Evolutionary conservation across 495 filamentous ascomycete species (phyloP), one percentile per base, ranked within the genome.

Genomic region (Penicillium samsonianum): DNA sequence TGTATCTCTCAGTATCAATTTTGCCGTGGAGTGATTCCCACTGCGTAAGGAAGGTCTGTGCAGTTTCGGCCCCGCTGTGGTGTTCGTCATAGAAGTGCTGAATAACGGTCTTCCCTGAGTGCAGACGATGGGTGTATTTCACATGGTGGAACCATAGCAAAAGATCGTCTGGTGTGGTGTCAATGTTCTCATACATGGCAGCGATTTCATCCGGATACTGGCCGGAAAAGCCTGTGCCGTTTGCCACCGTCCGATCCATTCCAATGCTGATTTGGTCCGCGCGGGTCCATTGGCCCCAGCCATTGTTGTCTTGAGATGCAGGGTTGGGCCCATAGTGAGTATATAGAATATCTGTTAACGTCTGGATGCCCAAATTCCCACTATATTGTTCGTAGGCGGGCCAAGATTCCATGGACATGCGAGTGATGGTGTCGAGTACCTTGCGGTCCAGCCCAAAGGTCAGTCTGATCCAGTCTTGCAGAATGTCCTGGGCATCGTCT

Each of bases 61-160:
- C 87, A 3, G 77, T 80, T 20, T 73, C 79, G 19, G 82, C 80
- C 16, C 87, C 87, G 16, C 59, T 70, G 69, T 90, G 89, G 67
- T 90, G 81, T 28, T 84, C 83, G 60, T 90, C 83, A 64, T 90
- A 90, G 64, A 90, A 88, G 65, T 90, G 84, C 68, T 90, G 87
- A 49, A 90, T 89, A 2, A 90, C 85, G 0, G 85, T 87, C 67
- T 87, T 83, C 8, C 85, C 84, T 6, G 77, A 84, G 41, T 87
- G 73, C 14, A 90, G 80, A 17, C 65, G 69, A 40, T 88, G 81
- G 0, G 84, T 90, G 60, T 87, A 90, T 19, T 78, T 76, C 0
- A 90, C 86, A 65, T 90, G 87, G 64, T 90, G 87, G 73, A 90
- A 90, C 87, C 87, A 90, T 6, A 90, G 72, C 0, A 90, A 65